Conservation (phyloP, 306 rosid species). For the Cicer pinnatifidum region DNA sequence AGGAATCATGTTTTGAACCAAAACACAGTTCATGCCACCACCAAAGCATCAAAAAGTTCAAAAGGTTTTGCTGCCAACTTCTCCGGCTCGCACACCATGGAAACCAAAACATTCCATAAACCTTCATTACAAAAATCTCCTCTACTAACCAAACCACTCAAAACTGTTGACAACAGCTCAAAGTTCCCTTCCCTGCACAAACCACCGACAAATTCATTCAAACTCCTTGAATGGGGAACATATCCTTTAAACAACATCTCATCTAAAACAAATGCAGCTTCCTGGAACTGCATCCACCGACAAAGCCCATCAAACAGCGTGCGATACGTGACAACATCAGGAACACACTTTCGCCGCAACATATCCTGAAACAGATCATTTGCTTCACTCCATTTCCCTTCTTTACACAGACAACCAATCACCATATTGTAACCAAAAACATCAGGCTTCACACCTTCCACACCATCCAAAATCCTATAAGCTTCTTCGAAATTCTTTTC, state of each 20-base stretch:
- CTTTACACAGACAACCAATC: slow-evolving; percentile 59
- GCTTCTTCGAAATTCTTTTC: slow-evolving; percentile 64
- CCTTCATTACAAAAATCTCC: slow-evolving; percentile 47
- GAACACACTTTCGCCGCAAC: slow-evolving; percentile 60
- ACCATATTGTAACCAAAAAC: slow-evolving; percentile 67
- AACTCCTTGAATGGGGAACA: slow-evolving; percentile 47
- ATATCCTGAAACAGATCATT: slow-evolving; percentile 71
- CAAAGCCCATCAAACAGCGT: slow-evolving; percentile 67
- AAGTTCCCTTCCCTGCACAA: slow-evolving; percentile 55
- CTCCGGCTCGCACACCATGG: slow-evolving; percentile 52
- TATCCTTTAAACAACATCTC: slow-evolving; percentile 79
- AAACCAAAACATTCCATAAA: slow-evolving; percentile 54
- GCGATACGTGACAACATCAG: slow-evolving; percentile 65
- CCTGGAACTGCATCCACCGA: slow-evolving; percentile 53
- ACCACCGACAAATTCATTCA: slow-evolving; percentile 48
- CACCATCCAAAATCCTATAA: slow-evolving; percentile 60
- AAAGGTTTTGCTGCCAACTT: slow-evolving; percentile 43
- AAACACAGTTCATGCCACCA: slow-evolving; percentile 38
- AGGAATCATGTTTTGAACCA: slow-evolving; percentile 29
- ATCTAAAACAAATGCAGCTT: slow-evolving; percentile 65
- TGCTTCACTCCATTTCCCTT: slow-evolving; percentile 73
- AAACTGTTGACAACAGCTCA: slow-evolving; percentile 54
- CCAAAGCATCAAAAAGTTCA: slow-evolving; percentile 50
- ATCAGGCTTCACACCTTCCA: slow-evolving; percentile 64
- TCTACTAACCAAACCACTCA: slow-evolving; percentile 48